phyloP scores from a whole-genome alignment of 2,329 filamentous ascomycete genomes.

The Scytalidium sp. region DNA sequence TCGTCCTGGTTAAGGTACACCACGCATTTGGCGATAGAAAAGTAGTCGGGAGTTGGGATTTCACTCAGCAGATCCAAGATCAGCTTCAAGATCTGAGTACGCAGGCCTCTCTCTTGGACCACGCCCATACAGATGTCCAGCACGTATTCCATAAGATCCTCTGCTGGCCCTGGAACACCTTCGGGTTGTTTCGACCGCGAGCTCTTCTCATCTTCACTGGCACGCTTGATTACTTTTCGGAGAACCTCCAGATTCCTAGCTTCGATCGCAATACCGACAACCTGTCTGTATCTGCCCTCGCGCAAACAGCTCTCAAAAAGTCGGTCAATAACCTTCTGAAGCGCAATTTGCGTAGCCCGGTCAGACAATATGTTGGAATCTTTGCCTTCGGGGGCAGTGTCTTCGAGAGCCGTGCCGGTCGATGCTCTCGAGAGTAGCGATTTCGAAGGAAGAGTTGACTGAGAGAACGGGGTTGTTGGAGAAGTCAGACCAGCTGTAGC shows the following conservation, averaged over 20 bases:
- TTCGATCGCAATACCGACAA: conserved; percentile 94
- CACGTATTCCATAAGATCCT: conserved; percentile 96
- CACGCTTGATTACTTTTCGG: conserved; percentile 80
- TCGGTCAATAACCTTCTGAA: conserved; percentile 81
- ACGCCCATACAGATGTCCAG: conserved; percentile 96
- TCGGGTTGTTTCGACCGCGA: conserved; percentile 56
- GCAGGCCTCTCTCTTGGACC: conserved; percentile 86
- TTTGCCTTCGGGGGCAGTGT: conserved; percentile 38
- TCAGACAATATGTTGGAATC: conserved; percentile 48
- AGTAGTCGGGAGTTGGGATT: conserved; percentile 91
- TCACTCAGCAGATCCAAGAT: conserved; percentile 95
- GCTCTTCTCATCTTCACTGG: conserved; percentile 80
- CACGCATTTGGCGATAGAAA: conserved; percentile 95
- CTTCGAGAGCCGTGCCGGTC: conserved; percentile 55
- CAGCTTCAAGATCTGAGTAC: conserved; percentile 79
- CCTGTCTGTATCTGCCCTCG: conserved; percentile 86
- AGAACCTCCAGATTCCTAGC: conserved; percentile 89
- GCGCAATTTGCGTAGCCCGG: conserved; percentile 70
- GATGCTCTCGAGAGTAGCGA: conserved; percentile 86
- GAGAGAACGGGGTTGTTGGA: conserved; percentile 91
- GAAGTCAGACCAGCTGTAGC: conserved; percentile 64
- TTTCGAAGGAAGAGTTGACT: conserved; percentile 89
- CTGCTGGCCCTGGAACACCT: conserved; percentile 59
- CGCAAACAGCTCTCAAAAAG: conserved; percentile 88
- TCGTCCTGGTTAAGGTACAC: conserved; percentile 92